A percentile compares a stretch with the other conserved stretches of the same genome.
Evolutionary conservation across 805 yeast species (phyloP).

Genomic region (Lipomyces anomalus): DNA sequence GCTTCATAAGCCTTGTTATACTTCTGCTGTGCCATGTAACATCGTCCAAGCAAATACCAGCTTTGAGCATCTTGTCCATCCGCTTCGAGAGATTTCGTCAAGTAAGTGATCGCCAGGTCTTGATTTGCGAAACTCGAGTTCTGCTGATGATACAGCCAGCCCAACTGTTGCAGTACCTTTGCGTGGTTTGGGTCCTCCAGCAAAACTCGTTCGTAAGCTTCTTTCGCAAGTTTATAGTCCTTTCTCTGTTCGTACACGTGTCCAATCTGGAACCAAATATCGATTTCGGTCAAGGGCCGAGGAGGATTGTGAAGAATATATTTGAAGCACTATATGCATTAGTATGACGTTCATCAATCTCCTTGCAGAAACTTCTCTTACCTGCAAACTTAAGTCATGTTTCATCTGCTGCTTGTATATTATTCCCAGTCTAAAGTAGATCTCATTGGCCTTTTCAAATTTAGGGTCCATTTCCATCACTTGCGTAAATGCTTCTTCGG

Average conservation of each 20-base stretch:
- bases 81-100: constrained; percentile 81
- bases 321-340: constrained; percentile 83
- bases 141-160: constrained; percentile 80
- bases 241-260: constrained; percentile 90
- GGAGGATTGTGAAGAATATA: constrained; percentile 90
- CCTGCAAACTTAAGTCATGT: constrained; percentile 77
- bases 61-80: constrained; percentile 90
- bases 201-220: constrained; percentile 90
- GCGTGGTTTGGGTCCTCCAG: constrained; percentile 90
- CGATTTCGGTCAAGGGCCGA: constrained; percentile 90
- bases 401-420: constrained; percentile 93
- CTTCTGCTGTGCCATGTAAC: constrained; percentile 93
- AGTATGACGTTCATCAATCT: too few species aligned
- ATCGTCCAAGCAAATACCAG: constrained; percentile 95
- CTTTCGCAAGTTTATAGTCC: constrained; percentile 85
- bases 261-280: constrained; percentile 98
- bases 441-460: constrained; percentile 93
- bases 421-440: constrained; percentile 91
- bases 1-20: constrained; percentile 96
- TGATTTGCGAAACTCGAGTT: constrained; percentile 67
- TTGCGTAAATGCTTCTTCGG: constrained; percentile 96
- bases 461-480: constrained; percentile 93
- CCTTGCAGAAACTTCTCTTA: too few species aligned
- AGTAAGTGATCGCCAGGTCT: constrained; percentile 71
- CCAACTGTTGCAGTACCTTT: constrained; percentile 91